Conservation (phyloP, 306 rosid genomes). For the Prunus fruticosa region DNA sequence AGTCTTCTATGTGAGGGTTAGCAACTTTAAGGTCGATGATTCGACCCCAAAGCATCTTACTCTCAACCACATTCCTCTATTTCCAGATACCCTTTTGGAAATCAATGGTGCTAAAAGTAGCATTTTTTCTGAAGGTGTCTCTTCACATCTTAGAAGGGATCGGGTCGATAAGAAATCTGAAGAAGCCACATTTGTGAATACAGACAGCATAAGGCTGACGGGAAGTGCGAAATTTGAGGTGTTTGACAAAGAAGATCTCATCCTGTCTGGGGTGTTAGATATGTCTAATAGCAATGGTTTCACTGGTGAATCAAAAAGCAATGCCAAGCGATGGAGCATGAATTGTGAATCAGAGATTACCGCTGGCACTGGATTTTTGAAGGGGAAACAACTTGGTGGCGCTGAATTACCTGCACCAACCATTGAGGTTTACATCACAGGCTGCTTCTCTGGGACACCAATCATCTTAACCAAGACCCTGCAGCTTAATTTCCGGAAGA, state of each 20-base stretch:
- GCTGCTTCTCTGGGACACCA: conserved; percentile 74
- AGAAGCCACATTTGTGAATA: conserved; percentile 81
- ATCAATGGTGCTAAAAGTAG: conserved; percentile 76
- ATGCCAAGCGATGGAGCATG: conserved; percentile 71
- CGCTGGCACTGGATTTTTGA: conserved; percentile 54
- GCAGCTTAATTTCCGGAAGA: conserved; percentile 59
- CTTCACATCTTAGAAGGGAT: conserved; percentile 81
- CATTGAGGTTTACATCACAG: conserved; percentile 89
- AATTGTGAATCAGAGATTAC: conserved; percentile 55
- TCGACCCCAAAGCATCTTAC: conserved; percentile 69
- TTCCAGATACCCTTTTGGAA: conserved; percentile 78
- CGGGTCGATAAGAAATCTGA: conserved; percentile 83
- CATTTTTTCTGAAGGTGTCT: conserved; percentile 57
- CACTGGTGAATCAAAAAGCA: conserved; percentile 48
- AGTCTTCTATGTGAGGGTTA: conserved; percentile 80
- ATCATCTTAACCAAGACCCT: conserved; percentile 74
- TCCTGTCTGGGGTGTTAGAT: conserved; percentile 74
- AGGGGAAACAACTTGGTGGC: conserved; percentile 52
- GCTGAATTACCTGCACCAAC: conserved; percentile 47
- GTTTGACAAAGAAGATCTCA: conserved; percentile 59
- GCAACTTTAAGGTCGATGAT: conserved; percentile 66
- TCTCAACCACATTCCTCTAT: conserved; percentile 70
- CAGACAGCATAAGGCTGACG: conserved; percentile 69
- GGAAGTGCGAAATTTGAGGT: conserved; percentile 85
- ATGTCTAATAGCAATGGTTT: conserved; percentile 61